Percentiles rank a stretch among this genome's conserved stretches.
Evolutionary conservation across 768 basidiomycete genomes (phyloP).

Genomic region (Agaricus subrufescens): DNA sequence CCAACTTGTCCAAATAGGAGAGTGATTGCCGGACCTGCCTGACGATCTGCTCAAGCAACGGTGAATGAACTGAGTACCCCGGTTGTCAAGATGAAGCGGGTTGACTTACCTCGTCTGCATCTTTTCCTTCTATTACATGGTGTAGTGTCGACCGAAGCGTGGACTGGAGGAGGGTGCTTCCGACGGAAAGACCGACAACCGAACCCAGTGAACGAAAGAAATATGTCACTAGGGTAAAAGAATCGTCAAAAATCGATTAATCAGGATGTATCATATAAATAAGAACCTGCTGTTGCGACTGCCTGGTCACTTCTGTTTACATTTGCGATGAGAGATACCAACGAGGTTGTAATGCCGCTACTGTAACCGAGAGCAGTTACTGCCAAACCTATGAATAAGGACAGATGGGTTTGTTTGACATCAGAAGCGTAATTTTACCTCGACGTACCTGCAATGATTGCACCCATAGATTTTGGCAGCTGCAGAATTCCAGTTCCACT

Average conservation of each 20-base stretch:
- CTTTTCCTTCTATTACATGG: conserved; percentile 34
- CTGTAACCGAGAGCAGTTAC: conserved; percentile 20
- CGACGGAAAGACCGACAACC: conserved; percentile 51
- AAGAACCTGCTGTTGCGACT: conserved; percentile 55
- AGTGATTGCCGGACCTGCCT: conserved; percentile 46
- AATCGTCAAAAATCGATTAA: background rate
- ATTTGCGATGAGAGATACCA: conserved; percentile 59
- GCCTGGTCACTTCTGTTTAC: conserved; percentile 58
- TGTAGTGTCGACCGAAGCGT: conserved; percentile 40
- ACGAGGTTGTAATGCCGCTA: conserved; percentile 48
- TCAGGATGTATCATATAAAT: background rate
- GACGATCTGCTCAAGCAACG: conserved; percentile 32
- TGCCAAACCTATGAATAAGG: background rate
- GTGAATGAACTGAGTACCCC: background rate
- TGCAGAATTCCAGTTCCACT: conserved; percentile 33
- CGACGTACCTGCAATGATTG: conserved; percentile 36
- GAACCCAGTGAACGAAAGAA: conserved; percentile 62
- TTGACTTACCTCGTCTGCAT: conserved; percentile 48
- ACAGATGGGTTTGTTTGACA: background rate
- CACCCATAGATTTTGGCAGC: conserved; percentile 25
- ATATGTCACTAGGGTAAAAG: conserved; percentile 42
- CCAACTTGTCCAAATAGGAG: conserved; percentile 38
- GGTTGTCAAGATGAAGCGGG: background rate
- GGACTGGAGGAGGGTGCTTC: conserved; percentile 50
- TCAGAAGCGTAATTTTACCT: background rate